Percentiles rank a stretch among this genome's conserved stretches.
These are phyloP conservation scores for Epichloe bromicola DNA, from an alignment of 2,329 filamentous ascomycete genomes.

Conservation along the genomic window DNA sequence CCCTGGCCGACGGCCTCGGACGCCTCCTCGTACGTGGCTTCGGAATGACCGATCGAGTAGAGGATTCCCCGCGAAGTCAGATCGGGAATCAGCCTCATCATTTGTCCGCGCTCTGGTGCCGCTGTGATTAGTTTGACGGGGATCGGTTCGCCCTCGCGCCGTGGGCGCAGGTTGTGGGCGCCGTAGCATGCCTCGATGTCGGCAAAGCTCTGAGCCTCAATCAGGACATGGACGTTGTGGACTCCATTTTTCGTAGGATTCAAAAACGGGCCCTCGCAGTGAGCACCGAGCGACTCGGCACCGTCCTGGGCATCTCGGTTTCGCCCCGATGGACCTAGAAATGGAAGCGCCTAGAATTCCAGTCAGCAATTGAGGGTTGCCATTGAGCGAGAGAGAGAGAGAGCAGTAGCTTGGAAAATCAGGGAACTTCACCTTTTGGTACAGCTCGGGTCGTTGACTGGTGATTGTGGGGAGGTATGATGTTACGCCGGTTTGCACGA, in stretches of 20 bases:
- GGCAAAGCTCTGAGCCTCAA: conserved; percentile 45
- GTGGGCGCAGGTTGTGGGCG: conserved; percentile 44
- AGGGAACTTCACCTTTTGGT: conserved; percentile 47
- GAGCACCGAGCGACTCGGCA: conserved; percentile 77
- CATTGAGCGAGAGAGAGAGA: not conserved
- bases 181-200: conserved; percentile 66
- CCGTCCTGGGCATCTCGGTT: conserved; percentile 51
- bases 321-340: conserved; percentile 58
- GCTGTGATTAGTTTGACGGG: conserved; percentile 71
- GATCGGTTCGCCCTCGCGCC: conserved; percentile 21
- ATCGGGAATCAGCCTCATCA: conserved; percentile 54
- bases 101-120: conserved; percentile 66
- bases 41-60: conserved; percentile 74
- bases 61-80: conserved; percentile 54
- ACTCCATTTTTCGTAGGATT: conserved; percentile 74
- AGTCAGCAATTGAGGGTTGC: not conserved
- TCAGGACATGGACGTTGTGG: conserved; percentile 63
- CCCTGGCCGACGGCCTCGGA: conserved; percentile 58
- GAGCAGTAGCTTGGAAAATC: not conserved
- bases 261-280: conserved; percentile 85
- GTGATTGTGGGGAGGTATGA: conserved; percentile 79
- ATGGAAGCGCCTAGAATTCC: conserved; percentile 48
- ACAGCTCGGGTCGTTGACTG: conserved; percentile 68
- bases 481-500: conserved; percentile 73
- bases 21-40: conserved; percentile 75